Conservation (phyloP, 176 grass and related monocot species). For the Hordeum vulgare region MorexV3_pseudomolecules_assembly NC_058518.1:440939245-440939744, state of each 20-base stretch:
- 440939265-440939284: background rate
- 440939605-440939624: constrained; percentile 47
- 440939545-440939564: constrained; percentile 26
- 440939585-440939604: constrained; percentile 43
- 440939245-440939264: too few relatives aligned
- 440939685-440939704: constrained; percentile 62
- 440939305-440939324: background rate
- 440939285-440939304: background rate
- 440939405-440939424: background rate
- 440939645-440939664: constrained; percentile 52
- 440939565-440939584: constrained; percentile 23
- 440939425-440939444: background rate
- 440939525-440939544: constrained; percentile 61
- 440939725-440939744: constrained; percentile 56
- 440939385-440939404: background rate
- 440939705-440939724: constrained; percentile 55
- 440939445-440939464: constrained; percentile 37
- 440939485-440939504: constrained; percentile 53
- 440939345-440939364: background rate
- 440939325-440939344: background rate
- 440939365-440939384: background rate
- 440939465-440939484: constrained; percentile 53
- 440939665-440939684: constrained; percentile 44
- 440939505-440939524: constrained; percentile 45
- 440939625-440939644: constrained; percentile 45